phyloP scores from a whole-genome alignment of 176 grass and related monocot species.

The Bolboschoenus planiculmis region DNA sequence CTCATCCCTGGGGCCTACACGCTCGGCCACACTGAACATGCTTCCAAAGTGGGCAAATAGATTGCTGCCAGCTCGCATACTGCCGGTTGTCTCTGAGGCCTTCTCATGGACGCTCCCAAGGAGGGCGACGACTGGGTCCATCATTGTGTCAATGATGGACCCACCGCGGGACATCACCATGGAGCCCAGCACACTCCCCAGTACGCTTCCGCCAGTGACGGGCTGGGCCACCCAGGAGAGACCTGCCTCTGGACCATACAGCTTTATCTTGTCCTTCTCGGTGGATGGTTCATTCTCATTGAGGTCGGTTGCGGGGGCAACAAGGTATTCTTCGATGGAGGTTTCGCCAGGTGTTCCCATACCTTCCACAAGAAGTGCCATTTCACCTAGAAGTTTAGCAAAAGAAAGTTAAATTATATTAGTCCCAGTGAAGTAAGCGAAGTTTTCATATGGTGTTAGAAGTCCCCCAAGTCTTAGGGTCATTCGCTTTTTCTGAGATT shows the following conservation, averaged over 20 bases:
- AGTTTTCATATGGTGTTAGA: background rate
- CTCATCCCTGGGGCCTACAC: background rate
- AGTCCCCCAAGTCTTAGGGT: too few relatives aligned
- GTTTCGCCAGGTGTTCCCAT: slow-evolving; percentile 40
- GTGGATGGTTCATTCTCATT: slow-evolving; percentile 8
- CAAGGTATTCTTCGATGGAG: slow-evolving; percentile 67
- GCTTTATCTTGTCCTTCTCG: slow-evolving; percentile 42
- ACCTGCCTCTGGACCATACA: slow-evolving; percentile 59
- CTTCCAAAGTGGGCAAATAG: slow-evolving; percentile 75
- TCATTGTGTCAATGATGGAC: slow-evolving; percentile 58
- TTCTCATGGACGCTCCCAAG: slow-evolving; percentile 65
- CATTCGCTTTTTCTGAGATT: background rate
- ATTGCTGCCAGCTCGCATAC: slow-evolving; percentile 39
- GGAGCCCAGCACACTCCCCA: slow-evolving; percentile 48
- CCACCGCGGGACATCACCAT: slow-evolving; percentile 39
- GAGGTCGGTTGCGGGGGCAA: slow-evolving; percentile 23
- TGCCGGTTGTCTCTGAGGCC: background rate
- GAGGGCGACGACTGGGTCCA: slow-evolving; percentile 63
- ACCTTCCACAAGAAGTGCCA: slow-evolving; percentile 82
- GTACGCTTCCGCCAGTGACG: slow-evolving; percentile 28
- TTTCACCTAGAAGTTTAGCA: slow-evolving; percentile 38
- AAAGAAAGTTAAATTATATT: background rate
- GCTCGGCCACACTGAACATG: slow-evolving; percentile 52
- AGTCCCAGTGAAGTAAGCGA: background rate
- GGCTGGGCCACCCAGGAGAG: slow-evolving; percentile 56